Base-by-base conservation (phyloP, 2,329 filamentous ascomycete species). In the Colletotrichum incanum region DNA sequence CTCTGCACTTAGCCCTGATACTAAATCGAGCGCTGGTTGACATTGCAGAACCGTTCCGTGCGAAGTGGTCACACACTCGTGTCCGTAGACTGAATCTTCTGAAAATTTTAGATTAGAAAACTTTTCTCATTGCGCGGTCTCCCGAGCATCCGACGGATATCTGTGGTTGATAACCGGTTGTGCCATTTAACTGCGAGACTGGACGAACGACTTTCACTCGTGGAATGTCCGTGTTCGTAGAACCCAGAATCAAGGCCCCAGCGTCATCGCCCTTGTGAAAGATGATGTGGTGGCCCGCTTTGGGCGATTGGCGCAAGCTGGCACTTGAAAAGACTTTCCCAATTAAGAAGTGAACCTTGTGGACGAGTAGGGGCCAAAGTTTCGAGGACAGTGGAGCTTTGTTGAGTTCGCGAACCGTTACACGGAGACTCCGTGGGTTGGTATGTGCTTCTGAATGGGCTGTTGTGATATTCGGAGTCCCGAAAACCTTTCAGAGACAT, bases 401-500 rank as follows among this genome's bases (percentile, higher is more conserved):
- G 26, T 63, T 20, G 37, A 59, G n/a, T 63, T 63, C 31, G 28
- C 37, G 34, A 58, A 50, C 50, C 12, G 16, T 41, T 23, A 59
- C 41, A 58, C 49, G 56, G 63, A 56, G 50, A 50, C 26, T 37
- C 39, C 52, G 65, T 18, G 37, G 28, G 43, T 47, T 60, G 43
- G 65, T 14, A 20, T 52, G 58, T 47, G n/a, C 43, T 45, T 28
- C 34, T 56, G 37, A 43, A 64, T 37, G 39, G 45, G 28, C 52
- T 28, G 16, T n/a, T 56, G 31, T 39, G 34, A 50, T 12, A 43
- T 62, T 16, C 39, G 60, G 59, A 65, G 43, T 7, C 6, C 70
- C 70, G 66, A 70, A n/a, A 65, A n/a, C 16, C 65, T 70, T 72
- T 70, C 28, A 18, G 47, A 14, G 14, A 8, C 7, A 7, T 11